Percentiles rank a stretch among this genome's conserved stretches.
phyloP scores from a whole-genome alignment of 345 rosid genomes.

The Melaleuca quinquenervia region DNA sequence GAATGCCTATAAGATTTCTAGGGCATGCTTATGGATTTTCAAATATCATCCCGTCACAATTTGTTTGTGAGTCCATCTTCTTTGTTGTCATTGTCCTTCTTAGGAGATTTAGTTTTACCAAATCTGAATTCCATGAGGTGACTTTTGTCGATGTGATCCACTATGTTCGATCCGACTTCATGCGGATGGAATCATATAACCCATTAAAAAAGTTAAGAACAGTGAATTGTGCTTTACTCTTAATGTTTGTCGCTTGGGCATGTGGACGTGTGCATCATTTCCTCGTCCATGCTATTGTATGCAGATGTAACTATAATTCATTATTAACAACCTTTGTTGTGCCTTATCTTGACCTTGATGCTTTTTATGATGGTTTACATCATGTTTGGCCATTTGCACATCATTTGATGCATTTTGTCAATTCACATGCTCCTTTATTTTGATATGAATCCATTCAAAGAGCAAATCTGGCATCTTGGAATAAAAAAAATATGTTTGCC shows the following conservation, averaged over 20 bases:
- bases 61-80: background rate
- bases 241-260: background rate
- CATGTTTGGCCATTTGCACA: background rate
- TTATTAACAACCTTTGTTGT: background rate
- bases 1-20: background rate
- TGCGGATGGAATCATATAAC: background rate
- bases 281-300: background rate
- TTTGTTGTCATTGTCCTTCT: background rate
- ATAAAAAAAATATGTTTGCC: background rate
- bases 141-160: background rate
- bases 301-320: background rate
- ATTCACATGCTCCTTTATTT: background rate
- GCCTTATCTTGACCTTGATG: background rate
- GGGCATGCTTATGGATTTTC: background rate
- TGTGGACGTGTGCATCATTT: background rate
- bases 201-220: background rate
- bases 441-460: background rate
- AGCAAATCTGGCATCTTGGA: background rate
- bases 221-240: background rate
- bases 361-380: background rate
- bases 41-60: background rate
- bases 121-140: background rate
- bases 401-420: background rate
- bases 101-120: background rate
- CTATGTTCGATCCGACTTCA: background rate